phyloP scores from a whole-genome alignment of 768 basidiomycete genomes.

The Phanerochaete carnosa region DNA sequence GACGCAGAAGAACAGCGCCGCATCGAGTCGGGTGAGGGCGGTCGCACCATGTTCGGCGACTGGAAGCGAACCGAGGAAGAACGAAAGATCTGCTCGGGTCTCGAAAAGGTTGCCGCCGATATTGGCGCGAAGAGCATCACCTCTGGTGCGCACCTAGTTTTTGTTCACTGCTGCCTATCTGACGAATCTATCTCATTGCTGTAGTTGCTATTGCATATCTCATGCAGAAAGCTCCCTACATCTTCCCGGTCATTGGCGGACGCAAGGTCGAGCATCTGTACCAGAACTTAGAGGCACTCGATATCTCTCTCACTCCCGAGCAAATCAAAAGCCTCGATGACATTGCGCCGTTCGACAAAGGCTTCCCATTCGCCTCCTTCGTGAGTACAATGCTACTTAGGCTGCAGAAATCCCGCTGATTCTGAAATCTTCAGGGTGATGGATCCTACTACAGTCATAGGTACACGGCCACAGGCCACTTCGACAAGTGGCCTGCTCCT shows the following conservation, averaged over 20 bases:
- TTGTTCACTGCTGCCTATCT: background rate
- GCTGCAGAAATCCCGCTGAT: no score
- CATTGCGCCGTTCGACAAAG: no score
- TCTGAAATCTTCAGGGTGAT: no score
- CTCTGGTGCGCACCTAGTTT: conserved; percentile 36
- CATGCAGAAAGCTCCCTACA: conserved; percentile 49
- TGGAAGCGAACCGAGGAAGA: conserved; percentile 50
- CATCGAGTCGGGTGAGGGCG: conserved; percentile 29
- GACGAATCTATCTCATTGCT: background rate
- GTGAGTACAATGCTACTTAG: no score
- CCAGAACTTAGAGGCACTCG: conserved; percentile 48
- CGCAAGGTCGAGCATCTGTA: conserved; percentile 50
- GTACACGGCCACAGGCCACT: conserved; percentile 6
- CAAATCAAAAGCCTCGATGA: conserved; percentile 46
- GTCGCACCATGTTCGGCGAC: conserved; percentile 28
- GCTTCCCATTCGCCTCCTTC: conserved; percentile 27
- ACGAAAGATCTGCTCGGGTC: conserved; percentile 36
- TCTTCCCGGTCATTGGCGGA: conserved; percentile 50
- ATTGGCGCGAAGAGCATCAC: conserved; percentile 46
- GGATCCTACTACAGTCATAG: conserved; percentile 4
- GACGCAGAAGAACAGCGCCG: no score
- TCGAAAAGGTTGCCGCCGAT: conserved; percentile 49
- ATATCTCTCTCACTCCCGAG: conserved; percentile 40
- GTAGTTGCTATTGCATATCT: conserved; percentile 52
- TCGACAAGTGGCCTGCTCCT: conserved; percentile 4